A percentile compares a stretch with the other conserved stretches of the same genome.
These are phyloP conservation scores for Lasiodiplodia hormozganensis DNA, from an alignment of 2,329 filamentous ascomycete species.

Conservation along the genomic window DNA sequence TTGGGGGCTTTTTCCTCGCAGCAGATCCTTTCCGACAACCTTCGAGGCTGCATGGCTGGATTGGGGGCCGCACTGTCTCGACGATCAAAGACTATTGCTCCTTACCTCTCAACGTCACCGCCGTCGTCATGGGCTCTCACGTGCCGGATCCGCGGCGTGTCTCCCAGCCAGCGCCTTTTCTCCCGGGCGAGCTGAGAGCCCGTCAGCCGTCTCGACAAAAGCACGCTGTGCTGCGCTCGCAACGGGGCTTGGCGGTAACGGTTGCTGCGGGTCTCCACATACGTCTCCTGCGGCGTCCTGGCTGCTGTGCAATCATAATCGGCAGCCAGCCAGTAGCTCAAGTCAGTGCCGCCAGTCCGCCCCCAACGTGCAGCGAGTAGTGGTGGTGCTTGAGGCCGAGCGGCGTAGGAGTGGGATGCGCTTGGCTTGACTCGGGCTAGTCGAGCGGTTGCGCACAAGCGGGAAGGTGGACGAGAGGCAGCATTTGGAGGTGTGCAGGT, in stretches of 20 bases:
- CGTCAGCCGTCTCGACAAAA: neutral
- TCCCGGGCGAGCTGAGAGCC: neutral
- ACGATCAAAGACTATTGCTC: neutral
- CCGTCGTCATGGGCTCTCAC: neutral
- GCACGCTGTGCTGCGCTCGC: conserved; percentile 4
- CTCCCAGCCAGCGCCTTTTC: conserved; percentile 6
- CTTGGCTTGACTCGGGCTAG: conserved; percentile 21
- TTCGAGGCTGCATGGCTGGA: neutral
- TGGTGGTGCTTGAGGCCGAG: conserved; percentile 16
- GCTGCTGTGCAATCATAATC: conserved; percentile 23
- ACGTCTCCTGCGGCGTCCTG: conserved; percentile 7
- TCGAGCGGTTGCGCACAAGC: neutral
- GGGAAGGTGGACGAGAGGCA: neutral
- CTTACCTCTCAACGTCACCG: conserved; percentile 23
- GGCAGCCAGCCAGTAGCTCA: conserved; percentile 13
- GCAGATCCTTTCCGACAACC: neutral
- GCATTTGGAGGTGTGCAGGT: neutral
- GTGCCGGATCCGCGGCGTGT: neutral
- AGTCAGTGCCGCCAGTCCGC: neutral
- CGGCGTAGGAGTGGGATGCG: conserved; percentile 14
- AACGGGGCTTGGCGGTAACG: conserved; percentile 19
- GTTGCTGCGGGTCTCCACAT: conserved; percentile 22
- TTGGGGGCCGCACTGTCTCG: neutral
- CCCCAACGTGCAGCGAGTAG: neutral
- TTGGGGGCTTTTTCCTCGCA: neutral